These are phyloP conservation scores for Claviceps citrina DNA, from an alignment of 2,329 filamentous ascomycete genomes.

Conservation along the genomic window DNA sequence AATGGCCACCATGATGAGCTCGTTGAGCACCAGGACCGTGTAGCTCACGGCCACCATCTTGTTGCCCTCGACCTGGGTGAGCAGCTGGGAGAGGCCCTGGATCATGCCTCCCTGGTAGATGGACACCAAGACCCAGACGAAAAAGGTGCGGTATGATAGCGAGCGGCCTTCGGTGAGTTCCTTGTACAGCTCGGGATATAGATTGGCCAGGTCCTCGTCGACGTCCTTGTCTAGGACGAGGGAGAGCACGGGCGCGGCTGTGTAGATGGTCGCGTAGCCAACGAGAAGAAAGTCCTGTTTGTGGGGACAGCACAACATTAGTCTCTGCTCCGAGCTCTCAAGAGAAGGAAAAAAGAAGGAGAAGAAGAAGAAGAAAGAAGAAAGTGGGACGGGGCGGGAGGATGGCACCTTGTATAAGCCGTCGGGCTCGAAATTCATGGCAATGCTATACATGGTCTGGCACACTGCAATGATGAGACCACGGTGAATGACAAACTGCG, in stretches of 20 bases:
- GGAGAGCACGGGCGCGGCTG: slow-evolving; percentile 80
- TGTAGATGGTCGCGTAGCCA: slow-evolving; percentile 92
- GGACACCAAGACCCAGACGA: slow-evolving; percentile 88
- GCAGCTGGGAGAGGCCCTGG: slow-evolving; percentile 79
- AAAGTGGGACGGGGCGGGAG: background rate
- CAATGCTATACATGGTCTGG: slow-evolving; percentile 94
- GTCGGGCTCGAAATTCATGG: slow-evolving; percentile 80
- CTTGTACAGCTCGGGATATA: slow-evolving; percentile 95
- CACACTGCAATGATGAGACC: slow-evolving; percentile 90
- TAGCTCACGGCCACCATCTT: slow-evolving; percentile 84
- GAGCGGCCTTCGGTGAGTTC: slow-evolving; percentile 82
- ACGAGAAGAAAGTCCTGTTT: slow-evolving; percentile 83
- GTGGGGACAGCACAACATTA: slow-evolving; percentile 14
- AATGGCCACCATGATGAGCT: slow-evolving; percentile 92
- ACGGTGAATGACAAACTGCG: slow-evolving; percentile 95
- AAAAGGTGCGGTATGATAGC: slow-evolving; percentile 85
- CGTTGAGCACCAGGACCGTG: slow-evolving; percentile 82
- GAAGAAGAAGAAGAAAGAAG: no score
- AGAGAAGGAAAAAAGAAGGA: background rate
- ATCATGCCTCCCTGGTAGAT: slow-evolving; percentile 94
- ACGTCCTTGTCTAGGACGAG: slow-evolving; percentile 91
- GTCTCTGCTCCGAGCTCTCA: background rate
- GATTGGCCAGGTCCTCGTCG: slow-evolving; percentile 78
- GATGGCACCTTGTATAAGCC: slow-evolving; percentile 61
- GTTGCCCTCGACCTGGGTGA: slow-evolving; percentile 60